Conservation (phyloP, 2,329 filamentous ascomycete species). For the Sporothrix inflata region DNA sequence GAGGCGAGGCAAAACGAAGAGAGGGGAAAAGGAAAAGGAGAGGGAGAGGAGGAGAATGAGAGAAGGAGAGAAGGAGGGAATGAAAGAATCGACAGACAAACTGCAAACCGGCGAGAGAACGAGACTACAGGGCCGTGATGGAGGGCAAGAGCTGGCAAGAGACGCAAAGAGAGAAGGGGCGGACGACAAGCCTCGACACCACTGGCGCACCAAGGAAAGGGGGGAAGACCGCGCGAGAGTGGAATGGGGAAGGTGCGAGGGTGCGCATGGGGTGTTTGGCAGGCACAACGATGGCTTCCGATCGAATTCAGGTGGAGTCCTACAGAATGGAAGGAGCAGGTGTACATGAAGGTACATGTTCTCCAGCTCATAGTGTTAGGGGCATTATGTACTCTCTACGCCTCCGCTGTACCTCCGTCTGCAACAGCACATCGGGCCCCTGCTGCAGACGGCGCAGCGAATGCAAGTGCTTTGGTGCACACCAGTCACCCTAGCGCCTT, state of each 20-base stretch:
- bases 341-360: neutral
- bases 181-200: neutral
- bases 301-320: too few relatives aligned
- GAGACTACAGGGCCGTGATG: constrained; percentile 8
- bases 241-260: constrained; percentile 22
- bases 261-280: neutral
- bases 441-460: constrained; percentile 5
- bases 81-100: neutral
- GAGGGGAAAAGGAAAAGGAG: neutral
- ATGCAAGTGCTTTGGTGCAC: neutral
- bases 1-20: neutral
- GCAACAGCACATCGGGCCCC: neutral
- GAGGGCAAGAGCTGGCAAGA: neutral
- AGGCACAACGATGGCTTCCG: neutral
- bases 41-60: neutral
- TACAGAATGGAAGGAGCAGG: neutral
- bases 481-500: constrained; percentile 8
- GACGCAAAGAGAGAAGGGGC: neutral
- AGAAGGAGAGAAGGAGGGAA: neutral
- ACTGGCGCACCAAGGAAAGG: neutral
- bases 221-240: constrained; percentile 1
- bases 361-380: neutral
- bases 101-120: neutral
- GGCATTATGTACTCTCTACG: too few relatives aligned
- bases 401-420: neutral